These are phyloP conservation scores for Teunomyces stri DNA, from an alignment of 805 yeast genomes.

Conservation along the genomic window DNA sequence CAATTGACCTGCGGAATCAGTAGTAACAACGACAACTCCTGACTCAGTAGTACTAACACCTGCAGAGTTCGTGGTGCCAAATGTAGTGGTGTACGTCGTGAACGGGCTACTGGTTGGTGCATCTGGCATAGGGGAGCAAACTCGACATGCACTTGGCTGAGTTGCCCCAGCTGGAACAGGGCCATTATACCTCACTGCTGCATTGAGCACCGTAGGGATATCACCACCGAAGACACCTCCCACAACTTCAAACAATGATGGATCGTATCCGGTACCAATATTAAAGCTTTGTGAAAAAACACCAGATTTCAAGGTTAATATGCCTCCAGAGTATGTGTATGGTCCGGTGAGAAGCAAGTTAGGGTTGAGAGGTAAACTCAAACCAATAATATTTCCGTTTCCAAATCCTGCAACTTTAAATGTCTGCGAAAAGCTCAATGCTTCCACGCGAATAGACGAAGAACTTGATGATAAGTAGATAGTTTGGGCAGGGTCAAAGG, in stretches of 20 bases:
- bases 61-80: conserved; percentile 12
- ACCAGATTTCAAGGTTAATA: conserved; percentile 16
- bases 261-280: conserved; percentile 11
- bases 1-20: conserved; percentile 13
- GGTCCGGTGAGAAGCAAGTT: background rate
- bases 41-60: conserved; percentile 15
- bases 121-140: conserved; percentile 6
- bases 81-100: conserved; percentile 17
- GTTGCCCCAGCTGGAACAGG: conserved; percentile 8
- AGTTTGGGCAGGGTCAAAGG: conserved; percentile 10
- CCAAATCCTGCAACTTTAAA: conserved; percentile 27
- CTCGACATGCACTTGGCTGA: conserved; percentile 6
- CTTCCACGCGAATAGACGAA: conserved; percentile 13
- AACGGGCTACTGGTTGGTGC: conserved; percentile 2
- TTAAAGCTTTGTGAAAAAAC: conserved; percentile 7
- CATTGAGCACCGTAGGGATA: conserved; percentile 1
- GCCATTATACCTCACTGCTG: conserved; percentile 12
- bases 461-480: conserved; percentile 9
- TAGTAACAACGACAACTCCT: conserved; percentile 16
- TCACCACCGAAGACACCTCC: conserved; percentile 6
- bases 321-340: conserved; percentile 12
- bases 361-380: conserved; percentile 12
- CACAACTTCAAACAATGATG: conserved; percentile 4
- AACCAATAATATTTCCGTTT: conserved; percentile 25
- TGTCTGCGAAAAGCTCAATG: conserved; percentile 17